Evolutionary conservation across 352 stramenopile species (phyloP).

Genomic region (Phytophthora brassicae): DNA sequence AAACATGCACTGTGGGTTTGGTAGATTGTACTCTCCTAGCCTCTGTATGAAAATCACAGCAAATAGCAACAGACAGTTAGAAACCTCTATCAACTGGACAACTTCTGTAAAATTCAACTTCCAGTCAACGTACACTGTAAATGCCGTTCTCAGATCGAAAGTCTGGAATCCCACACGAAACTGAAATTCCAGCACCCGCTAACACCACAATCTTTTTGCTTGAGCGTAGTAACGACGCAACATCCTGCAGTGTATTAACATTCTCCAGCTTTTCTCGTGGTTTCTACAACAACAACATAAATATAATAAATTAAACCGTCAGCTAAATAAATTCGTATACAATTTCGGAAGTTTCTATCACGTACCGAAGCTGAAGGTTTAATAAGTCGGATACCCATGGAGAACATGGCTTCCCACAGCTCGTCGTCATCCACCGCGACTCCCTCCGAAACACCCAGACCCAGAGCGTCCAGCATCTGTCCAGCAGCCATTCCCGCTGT

Average conservation of each 20-base stretch:
- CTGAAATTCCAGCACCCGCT: constrained; percentile 94
- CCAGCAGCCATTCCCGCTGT: constrained; percentile 55
- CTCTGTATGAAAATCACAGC: constrained; percentile 36
- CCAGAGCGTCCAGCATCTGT: constrained; percentile 80
- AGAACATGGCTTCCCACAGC: constrained; percentile 84
- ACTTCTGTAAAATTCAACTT: too few relatives aligned
- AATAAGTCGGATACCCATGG: constrained; percentile 83
- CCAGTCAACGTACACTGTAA: constrained; percentile 75
- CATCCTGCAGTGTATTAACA: constrained; percentile 74
- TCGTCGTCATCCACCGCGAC: constrained; percentile 79
- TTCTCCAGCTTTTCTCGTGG: constrained; percentile 52
- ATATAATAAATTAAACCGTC: constrained; percentile 4
- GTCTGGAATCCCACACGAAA: constrained; percentile 98
- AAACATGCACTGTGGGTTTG: constrained; percentile 88
- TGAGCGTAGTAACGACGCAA: constrained; percentile 66
- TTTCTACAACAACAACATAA: constrained; percentile 17
- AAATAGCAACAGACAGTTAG: constrained; percentile 3
- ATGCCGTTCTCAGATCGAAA: constrained; percentile 95
- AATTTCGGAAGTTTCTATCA: background rate
- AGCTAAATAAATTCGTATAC: too few relatives aligned
- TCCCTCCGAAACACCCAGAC: constrained; percentile 75
- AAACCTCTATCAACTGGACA: background rate
- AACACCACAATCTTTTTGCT: constrained; percentile 92
- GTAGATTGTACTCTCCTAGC: constrained; percentile 78
- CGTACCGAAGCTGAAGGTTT: constrained; percentile 60